A percentile compares a stretch with the other conserved stretches of the same genome.
These are phyloP conservation scores for Amorphotheca resinae DNA, from an alignment of 495 filamentous ascomycete genomes.

Conservation along the genomic window DNA sequence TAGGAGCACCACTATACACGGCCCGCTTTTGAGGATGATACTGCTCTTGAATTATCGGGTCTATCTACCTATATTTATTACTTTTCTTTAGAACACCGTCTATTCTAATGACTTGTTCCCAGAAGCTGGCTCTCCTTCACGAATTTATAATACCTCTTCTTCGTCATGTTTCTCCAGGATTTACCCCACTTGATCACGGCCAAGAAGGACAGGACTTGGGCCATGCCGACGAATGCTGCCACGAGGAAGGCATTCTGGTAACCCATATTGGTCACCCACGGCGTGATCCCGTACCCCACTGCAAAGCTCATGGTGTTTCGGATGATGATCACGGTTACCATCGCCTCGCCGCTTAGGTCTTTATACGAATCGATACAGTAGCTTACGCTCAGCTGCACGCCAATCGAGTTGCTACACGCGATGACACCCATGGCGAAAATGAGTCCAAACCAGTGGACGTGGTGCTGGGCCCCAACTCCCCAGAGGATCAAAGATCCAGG, in stretches of 20 bases:
- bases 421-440: constrained; percentile 50
- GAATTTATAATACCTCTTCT: constrained; percentile 9
- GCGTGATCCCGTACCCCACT: constrained; percentile 30
- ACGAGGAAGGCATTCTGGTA: constrained; percentile 26
- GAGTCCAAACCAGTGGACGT: constrained; percentile 49
- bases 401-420: constrained; percentile 43
- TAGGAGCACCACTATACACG: no score
- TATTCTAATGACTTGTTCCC: not conserved
- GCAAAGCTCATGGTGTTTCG: constrained; percentile 51
- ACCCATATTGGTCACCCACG: constrained; percentile 27
- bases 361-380: constrained; percentile 54
- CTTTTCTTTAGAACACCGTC: no score
- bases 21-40: no score
- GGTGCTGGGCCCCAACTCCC: constrained; percentile 54
- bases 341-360: constrained; percentile 48
- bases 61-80: no score
- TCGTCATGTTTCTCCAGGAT: constrained; percentile 7
- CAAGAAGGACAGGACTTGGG: constrained; percentile 8
- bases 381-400: constrained; percentile 45
- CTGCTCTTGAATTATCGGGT: no score
- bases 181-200: constrained; percentile 12
- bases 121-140: constrained; percentile 3
- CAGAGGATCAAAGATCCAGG: constrained; percentile 48
- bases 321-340: constrained; percentile 51
- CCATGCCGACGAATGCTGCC: constrained; percentile 31